These are phyloP conservation scores for Schrenkiella parvula DNA, from an alignment of 345 rosid genomes.

Conservation along the genomic window DNA sequence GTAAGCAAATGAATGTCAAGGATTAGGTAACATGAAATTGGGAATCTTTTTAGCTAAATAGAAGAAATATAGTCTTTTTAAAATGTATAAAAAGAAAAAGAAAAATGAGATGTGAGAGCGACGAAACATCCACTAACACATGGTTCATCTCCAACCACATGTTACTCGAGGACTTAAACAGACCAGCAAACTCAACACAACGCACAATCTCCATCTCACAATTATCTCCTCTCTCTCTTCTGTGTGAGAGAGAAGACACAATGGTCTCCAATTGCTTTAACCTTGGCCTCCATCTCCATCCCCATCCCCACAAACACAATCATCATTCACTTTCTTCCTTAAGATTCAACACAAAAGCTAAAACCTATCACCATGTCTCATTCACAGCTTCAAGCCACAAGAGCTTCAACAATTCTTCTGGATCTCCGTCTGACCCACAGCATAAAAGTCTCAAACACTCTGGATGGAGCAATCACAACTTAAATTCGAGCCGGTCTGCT, in stretches of 20 bases:
- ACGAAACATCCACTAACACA: slow-evolving; percentile 11
- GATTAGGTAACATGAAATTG: not conserved
- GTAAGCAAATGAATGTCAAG: slow-evolving; percentile 18
- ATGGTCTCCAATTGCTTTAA: slow-evolving; percentile 58
- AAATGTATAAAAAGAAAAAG: not conserved
- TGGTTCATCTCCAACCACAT: slow-evolving; percentile 32
- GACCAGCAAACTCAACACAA: slow-evolving; percentile 20
- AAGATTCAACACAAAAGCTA: slow-evolving; percentile 16
- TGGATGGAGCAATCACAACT: not conserved
- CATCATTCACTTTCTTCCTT: slow-evolving; percentile 10
- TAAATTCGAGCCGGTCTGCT: not conserved
- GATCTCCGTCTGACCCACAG: not conserved
- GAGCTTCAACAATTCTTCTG: slow-evolving; percentile 6
- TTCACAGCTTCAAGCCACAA: slow-evolving; percentile 5
- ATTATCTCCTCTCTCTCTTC: not conserved
- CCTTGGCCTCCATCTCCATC: slow-evolving; percentile 47
- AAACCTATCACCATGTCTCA: slow-evolving; percentile 27
- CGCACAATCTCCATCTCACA: slow-evolving; percentile 34
- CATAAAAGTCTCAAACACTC: not conserved
- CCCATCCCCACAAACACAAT: slow-evolving; percentile 24
- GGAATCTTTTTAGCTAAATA: slow-evolving; percentile 5
- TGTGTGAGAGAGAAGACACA: slow-evolving; percentile 3
- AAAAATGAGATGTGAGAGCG: slow-evolving; percentile 25
- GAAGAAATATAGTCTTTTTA: not conserved
- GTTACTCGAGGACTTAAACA: slow-evolving; percentile 8